Evolutionary conservation across 2,329 filamentous ascomycete genomes (phyloP).

Genomic region (Sporothrix inflata): DNA sequence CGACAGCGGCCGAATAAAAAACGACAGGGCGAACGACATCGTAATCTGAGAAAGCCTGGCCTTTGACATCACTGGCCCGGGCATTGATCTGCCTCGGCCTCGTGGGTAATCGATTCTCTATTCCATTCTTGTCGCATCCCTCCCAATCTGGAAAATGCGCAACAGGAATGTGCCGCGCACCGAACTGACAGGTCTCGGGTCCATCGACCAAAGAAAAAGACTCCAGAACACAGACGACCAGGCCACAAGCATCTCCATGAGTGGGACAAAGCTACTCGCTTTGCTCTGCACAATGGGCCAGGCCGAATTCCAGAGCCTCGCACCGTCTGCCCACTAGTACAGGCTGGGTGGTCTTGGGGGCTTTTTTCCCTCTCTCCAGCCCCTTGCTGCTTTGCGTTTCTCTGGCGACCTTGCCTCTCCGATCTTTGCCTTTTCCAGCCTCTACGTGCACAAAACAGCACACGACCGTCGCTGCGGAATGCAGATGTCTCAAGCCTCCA

Average conservation of each 20-base stretch:
- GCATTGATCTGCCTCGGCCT: slow-evolving; percentile 9
- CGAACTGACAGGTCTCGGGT: slow-evolving; percentile 17
- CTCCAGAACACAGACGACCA: not conserved
- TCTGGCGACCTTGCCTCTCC: not conserved
- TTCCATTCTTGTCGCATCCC: slow-evolving; percentile 20
- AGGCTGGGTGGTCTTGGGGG: not conserved
- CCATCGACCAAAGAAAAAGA: not conserved
- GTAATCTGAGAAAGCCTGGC: not conserved
- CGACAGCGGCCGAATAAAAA: not conserved
- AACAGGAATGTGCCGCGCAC: slow-evolving; percentile 14
- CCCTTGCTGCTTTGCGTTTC: slow-evolving; percentile 24
- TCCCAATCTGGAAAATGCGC: slow-evolving; percentile 14
- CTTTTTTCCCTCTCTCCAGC: slow-evolving; percentile 18
- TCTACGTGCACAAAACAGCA: not conserved
- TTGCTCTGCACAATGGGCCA: not conserved
- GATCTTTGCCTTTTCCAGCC: slow-evolving; percentile 9
- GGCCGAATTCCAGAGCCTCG: slow-evolving; percentile 29
- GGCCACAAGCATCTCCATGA: not conserved
- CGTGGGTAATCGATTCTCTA: slow-evolving; percentile 13
- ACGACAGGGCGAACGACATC: not conserved
- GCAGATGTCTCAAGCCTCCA: not conserved
- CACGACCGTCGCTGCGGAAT: slow-evolving; percentile 19
- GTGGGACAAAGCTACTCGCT: not conserved
- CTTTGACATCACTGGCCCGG: not conserved
- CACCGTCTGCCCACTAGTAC: not conserved